Base-by-base conservation (phyloP, 257 asterid species). In the Nicotiana obtusifolia region DNA sequence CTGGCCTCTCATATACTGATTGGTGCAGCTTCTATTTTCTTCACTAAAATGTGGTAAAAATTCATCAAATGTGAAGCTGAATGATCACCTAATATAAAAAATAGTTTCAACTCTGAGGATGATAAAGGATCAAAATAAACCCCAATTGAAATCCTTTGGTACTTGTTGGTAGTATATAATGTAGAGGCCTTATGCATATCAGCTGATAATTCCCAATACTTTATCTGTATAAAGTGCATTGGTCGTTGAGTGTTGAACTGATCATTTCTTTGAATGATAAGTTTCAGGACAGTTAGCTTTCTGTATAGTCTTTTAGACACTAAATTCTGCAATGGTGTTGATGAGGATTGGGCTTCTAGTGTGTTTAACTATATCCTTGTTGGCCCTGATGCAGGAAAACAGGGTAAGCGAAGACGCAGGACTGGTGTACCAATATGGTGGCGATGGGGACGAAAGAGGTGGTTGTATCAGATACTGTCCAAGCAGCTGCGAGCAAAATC, bases 381-480 rank as follows among this genome's bases (percentile, higher is more conserved):
- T 80, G 86, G 84, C 60, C 68, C 64, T 80, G 77, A 31, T 87
- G 93, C 93, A 90, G 96, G 82, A 81, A 87, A 89, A 79, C 83
- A 14, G 81, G 86, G 81, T 81, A 93, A 84, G 66, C 90, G 81
- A 84, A 91, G 85, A 87, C 85, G 90, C 80, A 52, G 65, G 52
- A 83, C 85, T 52, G 84, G 81, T 76, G 84, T 76, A 67, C 98
- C 97, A 22, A 56, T 76, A 19, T 93, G 97, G 97, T 94, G 98
- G 97, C 90, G 86, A 82, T 91, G 67, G 92, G 97, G 97, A 26
- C 89, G 88, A 16, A 94, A 86, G 83, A 86, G 95, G 83, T 88
- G 87, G 88, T 59, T 90, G 71, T 93, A 90, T 85, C 86, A 53
- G 44, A 80, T 90, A 54, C 78, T 89, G 88, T 64, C 85, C 90